Evolutionary conservation across 495 filamentous ascomycete species (phyloP), one percentile per base, ranked within the genome.

Genomic region (Penicillium goetzii): DNA sequence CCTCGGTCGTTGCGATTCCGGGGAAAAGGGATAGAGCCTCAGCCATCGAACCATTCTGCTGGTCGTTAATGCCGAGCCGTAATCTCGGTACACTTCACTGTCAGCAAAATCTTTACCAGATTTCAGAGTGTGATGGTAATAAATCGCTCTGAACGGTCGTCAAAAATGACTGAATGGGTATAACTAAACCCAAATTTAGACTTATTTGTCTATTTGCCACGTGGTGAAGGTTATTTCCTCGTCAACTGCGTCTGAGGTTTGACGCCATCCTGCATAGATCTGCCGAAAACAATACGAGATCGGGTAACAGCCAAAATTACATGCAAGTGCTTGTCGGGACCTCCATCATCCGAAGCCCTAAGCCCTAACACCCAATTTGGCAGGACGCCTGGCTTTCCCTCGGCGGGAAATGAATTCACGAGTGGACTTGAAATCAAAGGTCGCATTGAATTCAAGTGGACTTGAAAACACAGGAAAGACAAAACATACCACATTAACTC

Each of bases 261-360:
- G 6, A 12, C 26, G 30, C 11, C 23, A 7, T 30, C 26, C 32
- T 57, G 26, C 33, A 30, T 52, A 30, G 28, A 34, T 25, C 28
- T 36, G 19, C 32, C 14, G 45, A 6, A 12, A 14, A 25, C 34
- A 56, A 62, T 62, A 66, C 52, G 32, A 11, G 28, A 41, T 41
- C 38, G 7, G 19, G 55, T 63, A 45, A 17, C 50, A 23, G 8
- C 19, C 50, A 43, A 55, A 28, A 21, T 55, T 55, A 61, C 59
- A 40, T 7, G n/a, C 15, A 23, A 1, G 34, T 45, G 17, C 34
- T 45, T 9, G 23, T 23, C 51, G 49, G 59, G 19, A 55, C 34
- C 4, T 30, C 19, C n/a, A 17, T 8, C 43, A 61, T 65, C 69
- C 63, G 69, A 43, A 59, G 59, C 69, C 66, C 66, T 71, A 64